phyloP scores from a whole-genome alignment of 1,139 yeast species.

The Debaryomycetaceae sp. region DNA sequence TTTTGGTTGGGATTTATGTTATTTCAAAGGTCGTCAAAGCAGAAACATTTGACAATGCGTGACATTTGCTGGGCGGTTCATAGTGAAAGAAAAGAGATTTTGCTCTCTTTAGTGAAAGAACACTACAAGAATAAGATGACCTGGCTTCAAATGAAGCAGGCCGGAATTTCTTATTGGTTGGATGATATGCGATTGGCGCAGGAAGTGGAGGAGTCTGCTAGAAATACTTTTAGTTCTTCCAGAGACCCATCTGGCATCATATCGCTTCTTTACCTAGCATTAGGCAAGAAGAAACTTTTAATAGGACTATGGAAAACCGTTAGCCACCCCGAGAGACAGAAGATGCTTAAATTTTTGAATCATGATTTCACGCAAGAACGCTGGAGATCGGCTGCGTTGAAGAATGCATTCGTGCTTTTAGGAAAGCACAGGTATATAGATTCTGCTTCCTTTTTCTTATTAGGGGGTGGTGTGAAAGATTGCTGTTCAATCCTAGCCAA shows the following conservation, averaged over 20 bases:
- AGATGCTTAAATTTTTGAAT: conserved; percentile 70
- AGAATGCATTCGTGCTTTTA: conserved; percentile 86
- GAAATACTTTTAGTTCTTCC: conserved; percentile 56
- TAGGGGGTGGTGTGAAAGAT: conserved; percentile 77
- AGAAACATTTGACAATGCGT: conserved; percentile 58
- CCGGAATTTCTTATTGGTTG: conserved; percentile 75
- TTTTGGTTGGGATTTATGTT: conserved; percentile 72
- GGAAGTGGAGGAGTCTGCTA: conserved; percentile 65
- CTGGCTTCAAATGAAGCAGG: conserved; percentile 60
- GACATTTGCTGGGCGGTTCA: conserved; percentile 88
- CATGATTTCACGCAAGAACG: conserved; percentile 72
- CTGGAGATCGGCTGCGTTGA: conserved; percentile 86
- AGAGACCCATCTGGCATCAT: conserved; percentile 74
- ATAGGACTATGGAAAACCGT: conserved; percentile 80
- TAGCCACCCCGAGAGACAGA: conserved; percentile 76
- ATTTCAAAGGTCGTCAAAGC: conserved; percentile 48
- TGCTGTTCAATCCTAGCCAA: conserved; percentile 69
- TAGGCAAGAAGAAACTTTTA: conserved; percentile 72
- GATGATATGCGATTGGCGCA: conserved; percentile 44
- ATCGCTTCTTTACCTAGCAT: conserved; percentile 72
- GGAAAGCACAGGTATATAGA: conserved; percentile 85
- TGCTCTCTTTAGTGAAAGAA: conserved; percentile 54
- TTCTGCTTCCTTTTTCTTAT: conserved; percentile 84
- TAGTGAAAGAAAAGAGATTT: conserved; percentile 69
- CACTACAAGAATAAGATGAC: conserved; percentile 42